Evolutionary conservation across 768 basidiomycete species (phyloP).

Genomic region (Termitomyces sp.): DNA sequence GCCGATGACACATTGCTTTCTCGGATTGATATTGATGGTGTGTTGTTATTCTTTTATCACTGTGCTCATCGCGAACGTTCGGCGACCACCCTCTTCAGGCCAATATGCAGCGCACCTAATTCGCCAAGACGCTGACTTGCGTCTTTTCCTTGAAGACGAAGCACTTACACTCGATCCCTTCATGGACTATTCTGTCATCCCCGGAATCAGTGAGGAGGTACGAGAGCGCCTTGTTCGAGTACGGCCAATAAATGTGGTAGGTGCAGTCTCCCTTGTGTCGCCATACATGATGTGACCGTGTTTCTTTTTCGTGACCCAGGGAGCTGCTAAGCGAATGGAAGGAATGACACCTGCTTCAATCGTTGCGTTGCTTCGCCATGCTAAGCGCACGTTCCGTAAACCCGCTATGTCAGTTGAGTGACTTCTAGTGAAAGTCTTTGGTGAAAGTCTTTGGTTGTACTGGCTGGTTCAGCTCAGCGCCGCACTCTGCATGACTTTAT

Average conservation of each 20-base stretch:
- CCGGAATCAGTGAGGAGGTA: constrained; percentile 74
- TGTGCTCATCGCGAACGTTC: no score
- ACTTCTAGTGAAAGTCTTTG: neutral
- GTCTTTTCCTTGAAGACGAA: constrained; percentile 73
- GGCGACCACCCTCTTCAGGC: constrained; percentile 30
- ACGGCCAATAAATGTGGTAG: constrained; percentile 38
- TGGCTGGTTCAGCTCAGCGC: neutral
- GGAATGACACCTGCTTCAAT: constrained; percentile 84
- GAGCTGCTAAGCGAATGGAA: constrained; percentile 90
- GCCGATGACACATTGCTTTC: constrained; percentile 53
- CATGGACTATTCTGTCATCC: constrained; percentile 63
- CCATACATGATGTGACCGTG: neutral
- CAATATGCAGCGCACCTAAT: constrained; percentile 56
- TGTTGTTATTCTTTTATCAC: neutral
- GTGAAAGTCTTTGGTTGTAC: no score
- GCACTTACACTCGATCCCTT: constrained; percentile 59
- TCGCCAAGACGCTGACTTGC: constrained; percentile 74
- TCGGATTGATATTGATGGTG: constrained; percentile 7
- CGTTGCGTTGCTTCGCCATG: constrained; percentile 63
- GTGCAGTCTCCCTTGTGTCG: neutral
- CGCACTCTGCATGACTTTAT: neutral
- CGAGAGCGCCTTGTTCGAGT: constrained; percentile 56
- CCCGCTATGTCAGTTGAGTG: neutral
- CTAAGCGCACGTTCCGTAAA: constrained; percentile 34
- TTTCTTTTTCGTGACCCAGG: constrained; percentile 35